Evolutionary conservation across 1,284 basidiomycete genomes (phyloP).

Genomic region (Phylloporus sp.): DNA sequence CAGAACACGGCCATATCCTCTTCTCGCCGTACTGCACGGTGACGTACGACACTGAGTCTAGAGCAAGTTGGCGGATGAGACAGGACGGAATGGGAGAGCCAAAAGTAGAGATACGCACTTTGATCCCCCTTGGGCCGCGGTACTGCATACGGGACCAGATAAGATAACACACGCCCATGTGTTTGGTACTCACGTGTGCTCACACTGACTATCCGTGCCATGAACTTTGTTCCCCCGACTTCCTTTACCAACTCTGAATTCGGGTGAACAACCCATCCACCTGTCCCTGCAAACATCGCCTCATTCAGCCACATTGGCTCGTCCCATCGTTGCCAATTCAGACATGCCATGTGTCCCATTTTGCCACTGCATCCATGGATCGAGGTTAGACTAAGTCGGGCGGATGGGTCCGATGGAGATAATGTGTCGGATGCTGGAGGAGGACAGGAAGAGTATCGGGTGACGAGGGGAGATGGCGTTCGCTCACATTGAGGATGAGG

Average conservation of each 20-base stretch:
- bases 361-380: not conserved
- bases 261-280: not conserved
- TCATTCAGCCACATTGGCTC: not conserved
- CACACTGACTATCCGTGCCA: not conserved
- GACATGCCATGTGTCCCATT: not conserved
- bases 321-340: slow-evolving; percentile 1
- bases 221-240: not conserved
- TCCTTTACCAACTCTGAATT: not conserved
- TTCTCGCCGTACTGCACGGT: slow-evolving; percentile 53
- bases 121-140: not conserved
- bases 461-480: not conserved
- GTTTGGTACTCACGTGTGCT: not conserved
- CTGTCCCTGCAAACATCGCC: slow-evolving; percentile 1
- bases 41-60: slow-evolving; percentile 46
- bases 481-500: not conserved
- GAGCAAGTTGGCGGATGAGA: not conserved
- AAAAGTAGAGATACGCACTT: not conserved
- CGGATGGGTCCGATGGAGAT: not conserved
- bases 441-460: too few species aligned
- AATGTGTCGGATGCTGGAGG: too few species aligned
- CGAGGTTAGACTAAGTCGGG: not conserved
- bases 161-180: not conserved
- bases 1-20: slow-evolving; percentile 58
- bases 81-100: not conserved
- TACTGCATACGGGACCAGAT: not conserved